Evolutionary conservation across 2,329 filamentous ascomycete genomes (phyloP), one percentile per base, ranked within the genome.

Genomic region (Pseudocercospora crystallina): DNA sequence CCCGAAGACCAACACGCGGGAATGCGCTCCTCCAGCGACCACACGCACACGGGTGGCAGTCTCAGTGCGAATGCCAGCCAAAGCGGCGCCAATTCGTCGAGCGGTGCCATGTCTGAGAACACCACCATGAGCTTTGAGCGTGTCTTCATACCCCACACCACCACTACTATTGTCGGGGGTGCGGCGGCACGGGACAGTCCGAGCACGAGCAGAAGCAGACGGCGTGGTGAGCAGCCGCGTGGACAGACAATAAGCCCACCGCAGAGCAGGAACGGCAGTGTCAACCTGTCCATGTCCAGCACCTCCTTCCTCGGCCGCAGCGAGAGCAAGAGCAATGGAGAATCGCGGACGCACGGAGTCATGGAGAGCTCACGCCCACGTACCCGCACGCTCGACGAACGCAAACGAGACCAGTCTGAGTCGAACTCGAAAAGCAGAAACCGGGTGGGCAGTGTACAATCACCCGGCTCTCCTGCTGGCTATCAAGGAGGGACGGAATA

Each of bases 371-470:
- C 47, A 33, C 68, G 78, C 41, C 75, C 76, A 38, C 71, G 78
- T 29, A 80, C 77, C 38, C 68, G 76, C 43, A 80, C 78, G 12
- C 63, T 79, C 45, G 77, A 79, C 41, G 76, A 76, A 55, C 61
- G 70, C 17, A 65, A 68, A 8, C 62, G 72, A 42, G 72, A 75
- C 44, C 64, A 62, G 33, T 72, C 69, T 11, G 70, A 75, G n/a
- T 64, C 71, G 37, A 71, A 69, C 29, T 40, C 54, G 36, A 71
- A 82, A 51, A 77, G 73, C 59, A 80, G 86, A 44, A 81, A 84
- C 61, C 79, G 86, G 44, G 81, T 89, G 37, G 84, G 86, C 43
- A 89, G 86, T 26, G 81, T 89, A 60, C 84, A 86, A 60, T 85
- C 84, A 32, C 77, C 82, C 12, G 29, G 45, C 7, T 72, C 76